A percentile compares a stretch with the other conserved stretches of the same genome.
phyloP scores from a whole-genome alignment of 129 eudicot species.

The Artemisia tridentata region DNA sequence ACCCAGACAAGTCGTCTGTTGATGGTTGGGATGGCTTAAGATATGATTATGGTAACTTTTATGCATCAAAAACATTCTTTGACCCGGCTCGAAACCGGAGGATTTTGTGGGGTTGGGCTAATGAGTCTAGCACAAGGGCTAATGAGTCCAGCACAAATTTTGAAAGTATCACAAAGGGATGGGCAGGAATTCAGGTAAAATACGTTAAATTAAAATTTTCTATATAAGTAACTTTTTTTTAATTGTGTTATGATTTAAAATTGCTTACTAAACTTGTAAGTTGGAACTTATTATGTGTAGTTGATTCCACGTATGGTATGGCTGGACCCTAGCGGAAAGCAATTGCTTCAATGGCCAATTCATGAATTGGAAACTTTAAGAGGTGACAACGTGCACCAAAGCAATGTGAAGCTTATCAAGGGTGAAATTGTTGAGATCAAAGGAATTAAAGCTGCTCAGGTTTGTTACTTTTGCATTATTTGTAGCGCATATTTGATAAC shows the following conservation, averaged over 20 bases:
- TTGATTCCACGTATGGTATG: slow-evolving; percentile 51
- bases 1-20: slow-evolving; percentile 27
- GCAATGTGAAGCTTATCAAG: slow-evolving; percentile 31
- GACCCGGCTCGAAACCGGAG: slow-evolving; percentile 42
- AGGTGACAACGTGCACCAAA: slow-evolving; percentile 26
- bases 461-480: background rate
- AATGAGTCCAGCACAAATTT: slow-evolving; percentile 29
- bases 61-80: slow-evolving; percentile 55
- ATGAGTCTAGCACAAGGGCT: slow-evolving; percentile 37
- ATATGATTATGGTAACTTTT: slow-evolving; percentile 52
- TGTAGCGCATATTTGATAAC: background rate
- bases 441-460: slow-evolving; percentile 66
- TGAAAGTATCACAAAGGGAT: slow-evolving; percentile 36
- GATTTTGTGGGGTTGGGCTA: slow-evolving; percentile 52
- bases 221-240: too few relatives aligned
- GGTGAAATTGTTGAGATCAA: slow-evolving; percentile 46
- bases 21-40: slow-evolving; percentile 38
- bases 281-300: slow-evolving; percentile 22
- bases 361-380: slow-evolving; percentile 47
- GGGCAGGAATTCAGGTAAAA: slow-evolving; percentile 56
- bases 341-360: slow-evolving; percentile 64
- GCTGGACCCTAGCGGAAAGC: slow-evolving; percentile 55
- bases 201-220: background rate
- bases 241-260: background rate
- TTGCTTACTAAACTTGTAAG: background rate